These are phyloP conservation scores for Gonium pectorale DNA, from an alignment of 139 green algal genomes.

Conservation along the genomic window DNA sequence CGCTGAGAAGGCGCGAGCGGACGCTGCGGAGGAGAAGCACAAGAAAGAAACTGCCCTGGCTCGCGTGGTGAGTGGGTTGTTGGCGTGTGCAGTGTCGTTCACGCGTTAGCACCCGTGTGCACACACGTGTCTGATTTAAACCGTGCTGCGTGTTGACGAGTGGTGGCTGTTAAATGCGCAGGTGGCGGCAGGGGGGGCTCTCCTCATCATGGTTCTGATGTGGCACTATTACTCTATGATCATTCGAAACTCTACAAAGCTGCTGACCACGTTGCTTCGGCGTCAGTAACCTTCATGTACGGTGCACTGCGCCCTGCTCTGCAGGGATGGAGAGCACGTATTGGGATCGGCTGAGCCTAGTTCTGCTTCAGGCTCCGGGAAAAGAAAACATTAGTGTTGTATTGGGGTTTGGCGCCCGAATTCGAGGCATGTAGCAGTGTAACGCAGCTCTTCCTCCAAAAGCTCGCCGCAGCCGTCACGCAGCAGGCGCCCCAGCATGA, in stretches of 20 bases:
- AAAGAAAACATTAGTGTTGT: neutral
- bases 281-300: neutral
- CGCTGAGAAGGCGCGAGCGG: neutral
- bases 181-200: neutral
- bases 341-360: too few species aligned
- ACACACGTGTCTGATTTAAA: neutral
- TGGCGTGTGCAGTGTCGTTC: neutral
- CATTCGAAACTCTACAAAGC: neutral
- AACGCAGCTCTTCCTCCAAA: too few species aligned
- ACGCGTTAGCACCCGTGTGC: neutral
- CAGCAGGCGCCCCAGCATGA: too few species aligned
- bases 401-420: neutral
- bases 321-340: too few species aligned
- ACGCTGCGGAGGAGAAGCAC: too few species aligned
- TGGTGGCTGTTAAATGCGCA: neutral
- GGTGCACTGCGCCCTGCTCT: neutral
- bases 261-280: neutral
- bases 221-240: neutral
- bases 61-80: neutral
- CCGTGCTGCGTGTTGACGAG: neutral
- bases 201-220: neutral
- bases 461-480: too few species aligned
- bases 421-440: too few species aligned
- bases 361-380: too few species aligned
- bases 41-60: neutral